Evolutionary conservation across 768 basidiomycete species (phyloP).

Genomic region (Lentinula guzmanii): DNA sequence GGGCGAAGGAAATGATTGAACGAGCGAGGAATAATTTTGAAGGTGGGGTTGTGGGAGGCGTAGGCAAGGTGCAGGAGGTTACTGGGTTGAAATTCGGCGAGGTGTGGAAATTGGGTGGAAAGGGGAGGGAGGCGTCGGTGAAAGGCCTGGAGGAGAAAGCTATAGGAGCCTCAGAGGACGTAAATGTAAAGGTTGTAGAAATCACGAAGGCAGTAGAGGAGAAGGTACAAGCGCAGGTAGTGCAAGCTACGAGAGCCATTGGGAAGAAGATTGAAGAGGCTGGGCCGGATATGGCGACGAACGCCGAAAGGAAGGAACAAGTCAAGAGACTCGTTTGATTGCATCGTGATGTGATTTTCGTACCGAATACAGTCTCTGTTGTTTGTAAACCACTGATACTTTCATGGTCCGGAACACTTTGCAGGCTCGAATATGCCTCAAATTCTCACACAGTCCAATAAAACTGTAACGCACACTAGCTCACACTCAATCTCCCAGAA

Average conservation of each 20-base stretch:
- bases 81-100: slow-evolving; percentile 73
- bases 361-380: no score
- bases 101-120: slow-evolving; percentile 40
- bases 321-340: slow-evolving; percentile 3
- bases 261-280: slow-evolving; percentile 5
- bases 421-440: no score
- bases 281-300: neutral
- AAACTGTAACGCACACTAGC: no score
- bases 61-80: slow-evolving; percentile 54
- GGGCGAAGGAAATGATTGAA: slow-evolving; percentile 44
- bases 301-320: slow-evolving; percentile 2
- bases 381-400: no score
- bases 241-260: neutral
- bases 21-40: slow-evolving; percentile 39
- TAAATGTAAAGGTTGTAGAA: neutral
- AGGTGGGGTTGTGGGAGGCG: slow-evolving; percentile 36
- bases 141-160: slow-evolving; percentile 11
- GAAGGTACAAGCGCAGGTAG: slow-evolving; percentile 13
- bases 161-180: neutral
- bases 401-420: no score
- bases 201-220: slow-evolving; percentile 9
- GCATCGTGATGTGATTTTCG: no score
- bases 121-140: slow-evolving; percentile 10
- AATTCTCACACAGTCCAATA: no score
- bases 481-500: no score